Percentiles rank a stretch among this genome's conserved stretches.
Conservation (phyloP, 1,284 basidiomycete genomes). For the Ustilago xerochloae region DNA sequence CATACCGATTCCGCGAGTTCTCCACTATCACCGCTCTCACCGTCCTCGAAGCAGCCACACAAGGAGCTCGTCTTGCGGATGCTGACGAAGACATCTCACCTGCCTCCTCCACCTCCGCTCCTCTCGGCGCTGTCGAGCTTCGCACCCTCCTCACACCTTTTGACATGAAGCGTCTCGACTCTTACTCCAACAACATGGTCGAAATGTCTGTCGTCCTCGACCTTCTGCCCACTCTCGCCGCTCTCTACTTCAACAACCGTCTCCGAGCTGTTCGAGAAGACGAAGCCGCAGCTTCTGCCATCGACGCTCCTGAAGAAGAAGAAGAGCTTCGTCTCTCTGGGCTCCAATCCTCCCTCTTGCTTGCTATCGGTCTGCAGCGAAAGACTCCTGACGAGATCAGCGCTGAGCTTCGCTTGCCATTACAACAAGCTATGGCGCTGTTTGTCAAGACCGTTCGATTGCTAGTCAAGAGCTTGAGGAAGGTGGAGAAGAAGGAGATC, state of each 20-base stretch:
- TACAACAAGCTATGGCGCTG: conserved; percentile 87
- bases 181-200: conserved; percentile 94
- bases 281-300: conserved; percentile 47
- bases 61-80: conserved; percentile 70
- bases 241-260: conserved; percentile 81
- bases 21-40: conserved; percentile 86
- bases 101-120: conserved; percentile 11
- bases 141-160: conserved; percentile 84
- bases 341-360: conserved; percentile 58
- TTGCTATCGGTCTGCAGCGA: conserved; percentile 86
- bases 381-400: conserved; percentile 83
- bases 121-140: conserved; percentile 75
- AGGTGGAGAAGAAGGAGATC: conserved; percentile 76
- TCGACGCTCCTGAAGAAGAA: conserved; percentile 42
- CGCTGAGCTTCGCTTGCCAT: conserved; percentile 77
- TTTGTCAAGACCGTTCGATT: conserved; percentile 92
- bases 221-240: conserved; percentile 82
- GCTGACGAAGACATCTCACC: conserved; percentile 14
- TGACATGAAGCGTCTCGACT: conserved; percentile 93
- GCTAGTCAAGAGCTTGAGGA: conserved; percentile 81
- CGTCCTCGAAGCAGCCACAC: conserved; percentile 84
- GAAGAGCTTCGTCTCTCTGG: conserved; percentile 55
- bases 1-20: conserved; percentile 95
- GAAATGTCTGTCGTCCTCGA: conserved; percentile 97
- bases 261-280: conserved; percentile 61